Conservation (phyloP, 1,139 yeast genomes). For the Lodderomyces jiufengensis region DNA sequence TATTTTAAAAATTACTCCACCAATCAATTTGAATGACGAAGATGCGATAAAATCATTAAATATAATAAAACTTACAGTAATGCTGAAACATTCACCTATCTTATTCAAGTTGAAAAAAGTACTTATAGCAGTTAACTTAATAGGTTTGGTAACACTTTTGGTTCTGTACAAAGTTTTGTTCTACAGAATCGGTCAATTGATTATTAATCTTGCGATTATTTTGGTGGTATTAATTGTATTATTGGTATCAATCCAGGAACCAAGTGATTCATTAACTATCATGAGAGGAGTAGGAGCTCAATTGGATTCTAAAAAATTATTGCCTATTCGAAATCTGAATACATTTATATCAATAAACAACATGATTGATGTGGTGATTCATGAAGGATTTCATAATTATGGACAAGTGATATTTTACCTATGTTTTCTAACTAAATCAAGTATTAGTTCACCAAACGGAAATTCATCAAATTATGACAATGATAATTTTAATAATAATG, state of each 20-base stretch:
- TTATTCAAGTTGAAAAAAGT: slow-evolving; percentile 4
- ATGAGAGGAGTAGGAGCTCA: slow-evolving; percentile 41
- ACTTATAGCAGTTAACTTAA: no score
- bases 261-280: slow-evolving; percentile 32
- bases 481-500: slow-evolving; percentile 16
- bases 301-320: slow-evolving; percentile 23
- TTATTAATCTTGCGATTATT: background rate
- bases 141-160: no score
- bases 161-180: no score
- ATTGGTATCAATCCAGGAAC: slow-evolving; percentile 21
- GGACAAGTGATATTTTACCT: slow-evolving; percentile 60
- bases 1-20: slow-evolving; percentile 27
- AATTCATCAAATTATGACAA: slow-evolving; percentile 16
- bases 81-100: slow-evolving; percentile 6
- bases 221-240: slow-evolving; percentile 8
- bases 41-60: slow-evolving; percentile 9
- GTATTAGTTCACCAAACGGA: background rate
- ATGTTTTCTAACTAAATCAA: slow-evolving; percentile 46
- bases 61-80: slow-evolving; percentile 16
- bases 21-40: slow-evolving; percentile 8
- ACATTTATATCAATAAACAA: slow-evolving; percentile 50
- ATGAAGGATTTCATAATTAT: slow-evolving; percentile 64
- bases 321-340: slow-evolving; percentile 26
- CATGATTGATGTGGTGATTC: slow-evolving; percentile 58
- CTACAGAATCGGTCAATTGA: no score